Evolutionary conservation across 306 rosid species (phyloP).

Genomic region (Quercus berberidifolia): DNA sequence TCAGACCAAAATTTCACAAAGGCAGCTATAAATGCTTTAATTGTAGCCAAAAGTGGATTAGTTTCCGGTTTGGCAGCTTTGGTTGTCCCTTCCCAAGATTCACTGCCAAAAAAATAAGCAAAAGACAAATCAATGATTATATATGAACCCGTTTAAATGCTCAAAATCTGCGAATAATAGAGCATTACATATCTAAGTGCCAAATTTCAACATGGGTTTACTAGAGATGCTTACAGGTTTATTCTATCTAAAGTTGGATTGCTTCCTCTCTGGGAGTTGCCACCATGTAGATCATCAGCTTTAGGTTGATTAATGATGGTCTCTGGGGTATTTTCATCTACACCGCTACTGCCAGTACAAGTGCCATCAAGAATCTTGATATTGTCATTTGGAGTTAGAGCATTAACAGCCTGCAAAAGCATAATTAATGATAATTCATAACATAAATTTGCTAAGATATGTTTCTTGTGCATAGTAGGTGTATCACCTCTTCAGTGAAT

Average conservation of each 20-base stretch:
- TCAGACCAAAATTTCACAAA: slow-evolving; percentile 77
- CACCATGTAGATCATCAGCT: slow-evolving; percentile 29
- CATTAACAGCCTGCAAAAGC: slow-evolving; percentile 45
- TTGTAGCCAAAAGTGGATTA: slow-evolving; percentile 52
- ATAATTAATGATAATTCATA: slow-evolving; percentile 11
- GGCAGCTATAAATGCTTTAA: slow-evolving; percentile 54
- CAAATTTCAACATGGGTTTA: background rate
- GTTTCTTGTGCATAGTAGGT: background rate
- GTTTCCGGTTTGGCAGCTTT: slow-evolving; percentile 36
- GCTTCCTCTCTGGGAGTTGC: slow-evolving; percentile 48
- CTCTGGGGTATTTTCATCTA: slow-evolving; percentile 31
- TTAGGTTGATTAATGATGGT: slow-evolving; percentile 30
- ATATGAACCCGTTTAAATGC: slow-evolving; percentile 1
- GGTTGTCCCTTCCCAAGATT: slow-evolving; percentile 71
- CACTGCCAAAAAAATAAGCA: slow-evolving; percentile 51
- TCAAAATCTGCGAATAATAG: slow-evolving; percentile 8
- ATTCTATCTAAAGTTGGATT: slow-evolving; percentile 75
- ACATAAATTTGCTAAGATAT: background rate
- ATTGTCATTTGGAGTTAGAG: slow-evolving; percentile 29
- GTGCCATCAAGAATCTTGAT: slow-evolving; percentile 27
- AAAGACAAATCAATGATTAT: slow-evolving; percentile 17
- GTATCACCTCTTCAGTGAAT: background rate
- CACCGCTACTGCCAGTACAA: slow-evolving; percentile 1
- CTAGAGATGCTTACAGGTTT: slow-evolving; percentile 64
- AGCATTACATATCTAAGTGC: background rate